These are phyloP conservation scores for Pseudogymnoascus destructans DNA, from an alignment of 2,329 filamentous ascomycete species.

Conservation along the genomic window DNA sequence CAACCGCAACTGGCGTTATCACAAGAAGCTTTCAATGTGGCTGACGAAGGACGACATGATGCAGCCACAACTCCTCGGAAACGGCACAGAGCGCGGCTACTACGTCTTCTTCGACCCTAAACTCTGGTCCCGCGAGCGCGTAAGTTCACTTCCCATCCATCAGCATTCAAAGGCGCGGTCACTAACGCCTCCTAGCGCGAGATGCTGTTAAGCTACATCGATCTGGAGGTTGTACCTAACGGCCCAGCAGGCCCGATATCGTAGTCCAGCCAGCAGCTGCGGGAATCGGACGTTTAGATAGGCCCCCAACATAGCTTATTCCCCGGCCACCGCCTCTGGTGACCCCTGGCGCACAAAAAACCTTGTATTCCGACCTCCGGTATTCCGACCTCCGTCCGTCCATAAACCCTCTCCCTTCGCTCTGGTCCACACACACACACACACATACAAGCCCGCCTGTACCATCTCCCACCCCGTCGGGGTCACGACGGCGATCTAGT, in stretches of 20 bases:
- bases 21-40: constrained; percentile 54
- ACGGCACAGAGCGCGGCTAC: constrained; percentile 48
- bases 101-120: constrained; percentile 53
- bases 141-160: constrained; percentile 28
- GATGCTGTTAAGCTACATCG: constrained; percentile 47
- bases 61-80: constrained; percentile 46
- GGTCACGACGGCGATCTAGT: neutral
- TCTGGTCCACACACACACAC: neutral
- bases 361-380: neutral
- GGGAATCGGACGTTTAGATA: neutral
- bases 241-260: constrained; percentile 15
- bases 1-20: constrained; percentile 54
- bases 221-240: constrained; percentile 38
- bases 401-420: neutral
- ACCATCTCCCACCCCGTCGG: neutral
- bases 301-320: neutral
- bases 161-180: neutral
- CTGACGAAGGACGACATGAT: constrained; percentile 55
- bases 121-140: constrained; percentile 50
- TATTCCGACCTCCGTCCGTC: neutral
- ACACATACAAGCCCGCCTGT: constrained; percentile 1
- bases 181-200: constrained; percentile 34
- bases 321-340: neutral
- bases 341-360: neutral
- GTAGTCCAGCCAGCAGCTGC: constrained; percentile 9